Conservation (phyloP, 192 early-diverging fungal genomes). For the Backusella tarrabulga region DNA sequence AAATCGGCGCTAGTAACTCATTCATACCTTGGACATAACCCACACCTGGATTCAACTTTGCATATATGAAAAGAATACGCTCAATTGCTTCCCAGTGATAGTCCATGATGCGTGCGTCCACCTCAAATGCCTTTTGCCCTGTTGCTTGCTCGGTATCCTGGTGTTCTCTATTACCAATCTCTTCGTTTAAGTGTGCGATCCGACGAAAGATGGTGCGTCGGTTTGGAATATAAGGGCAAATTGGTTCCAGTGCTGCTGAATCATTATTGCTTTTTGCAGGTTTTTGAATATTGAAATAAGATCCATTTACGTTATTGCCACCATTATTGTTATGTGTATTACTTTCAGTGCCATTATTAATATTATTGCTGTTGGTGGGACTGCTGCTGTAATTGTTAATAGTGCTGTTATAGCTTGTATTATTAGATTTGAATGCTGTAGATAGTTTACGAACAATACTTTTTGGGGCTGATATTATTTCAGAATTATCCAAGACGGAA, state of each 20-base stretch:
- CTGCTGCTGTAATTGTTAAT: slow-evolving; percentile 23
- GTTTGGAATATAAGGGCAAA: slow-evolving; percentile 48
- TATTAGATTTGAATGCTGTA: slow-evolving; percentile 21
- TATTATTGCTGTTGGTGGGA: not conserved
- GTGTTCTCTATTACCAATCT: slow-evolving; percentile 54
- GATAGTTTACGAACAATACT: slow-evolving; percentile 36
- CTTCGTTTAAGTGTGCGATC: slow-evolving; percentile 61
- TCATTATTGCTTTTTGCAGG: not conserved
- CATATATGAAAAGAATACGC: slow-evolving; percentile 76
- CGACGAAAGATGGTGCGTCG: slow-evolving; percentile 62
- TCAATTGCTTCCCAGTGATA: slow-evolving; percentile 80
- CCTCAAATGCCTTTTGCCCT: slow-evolving; percentile 5
- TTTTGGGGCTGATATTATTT: slow-evolving; percentile 17
- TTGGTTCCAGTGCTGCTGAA: slow-evolving; percentile 7
- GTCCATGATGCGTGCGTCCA: slow-evolving; percentile 43
- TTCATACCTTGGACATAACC: slow-evolving; percentile 93
- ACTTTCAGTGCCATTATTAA: not conserved
- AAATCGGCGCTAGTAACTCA: slow-evolving; percentile 77
- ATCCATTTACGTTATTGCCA: not conserved
- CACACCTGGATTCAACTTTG: slow-evolving; percentile 76
- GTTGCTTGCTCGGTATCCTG: not conserved
- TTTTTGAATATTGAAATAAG: not conserved
- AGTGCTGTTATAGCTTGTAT: not conserved
- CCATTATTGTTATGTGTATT: not conserved
- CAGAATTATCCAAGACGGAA: slow-evolving; percentile 11